Evolutionary conservation across 1,284 basidiomycete species (phyloP).

Genomic region (Neotropicomus parvogracilis): DNA sequence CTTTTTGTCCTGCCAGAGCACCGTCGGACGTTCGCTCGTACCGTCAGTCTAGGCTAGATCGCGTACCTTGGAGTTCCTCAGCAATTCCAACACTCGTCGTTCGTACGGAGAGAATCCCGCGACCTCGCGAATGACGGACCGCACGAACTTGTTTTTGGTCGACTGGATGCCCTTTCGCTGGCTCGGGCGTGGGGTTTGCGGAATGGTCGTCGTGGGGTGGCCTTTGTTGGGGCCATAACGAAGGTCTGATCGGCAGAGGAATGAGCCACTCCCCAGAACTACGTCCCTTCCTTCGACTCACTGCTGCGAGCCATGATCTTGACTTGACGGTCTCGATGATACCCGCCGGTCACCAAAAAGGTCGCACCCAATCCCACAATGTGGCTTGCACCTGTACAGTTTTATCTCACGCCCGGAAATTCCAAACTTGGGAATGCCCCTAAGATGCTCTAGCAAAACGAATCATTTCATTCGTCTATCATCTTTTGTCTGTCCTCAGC

Average conservation of each 20-base stretch:
- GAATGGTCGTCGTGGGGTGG: slow-evolving; percentile 86
- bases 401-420: slow-evolving; percentile 15
- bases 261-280: slow-evolving; percentile 2
- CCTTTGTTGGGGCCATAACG: slow-evolving; percentile 91
- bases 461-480: slow-evolving; percentile 19
- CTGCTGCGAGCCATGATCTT: slow-evolving; percentile 71
- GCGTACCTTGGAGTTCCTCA: slow-evolving; percentile 96
- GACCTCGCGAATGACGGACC: slow-evolving; percentile 89
- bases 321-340: slow-evolving; percentile 56
- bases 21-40: not conserved
- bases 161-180: slow-evolving; percentile 91
- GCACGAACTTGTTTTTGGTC: slow-evolving; percentile 86
- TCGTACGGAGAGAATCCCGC: slow-evolving; percentile 99
- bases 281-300: slow-evolving; percentile 37
- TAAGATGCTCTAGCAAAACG: too few species aligned
- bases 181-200: slow-evolving; percentile 77
- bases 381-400: slow-evolving; percentile 45
- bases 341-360: too few species aligned
- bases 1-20: slow-evolving; percentile 82
- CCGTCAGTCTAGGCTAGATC: not conserved
- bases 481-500: slow-evolving; percentile 49
- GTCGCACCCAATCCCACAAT: too few species aligned
- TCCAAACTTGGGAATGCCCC: slow-evolving; percentile 14
- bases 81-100: slow-evolving; percentile 96
- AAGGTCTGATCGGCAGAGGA: slow-evolving; percentile 57